phyloP scores from a whole-genome alignment of 208 protist species.

The Herpetomonas samuelpessoai region DNA sequence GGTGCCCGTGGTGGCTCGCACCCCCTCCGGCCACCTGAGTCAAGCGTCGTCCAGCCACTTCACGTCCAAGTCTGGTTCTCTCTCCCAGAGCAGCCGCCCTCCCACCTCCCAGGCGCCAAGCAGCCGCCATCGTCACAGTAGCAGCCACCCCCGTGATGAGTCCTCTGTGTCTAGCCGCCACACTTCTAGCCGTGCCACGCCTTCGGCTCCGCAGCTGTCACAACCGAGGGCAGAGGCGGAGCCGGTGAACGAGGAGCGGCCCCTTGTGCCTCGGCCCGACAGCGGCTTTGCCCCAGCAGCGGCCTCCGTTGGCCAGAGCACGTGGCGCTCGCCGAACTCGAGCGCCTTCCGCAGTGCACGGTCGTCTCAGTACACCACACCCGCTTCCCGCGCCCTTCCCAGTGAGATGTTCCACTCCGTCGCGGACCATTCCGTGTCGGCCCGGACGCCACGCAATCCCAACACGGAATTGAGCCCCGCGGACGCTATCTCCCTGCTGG shows the following conservation, averaged over 20 bases:
- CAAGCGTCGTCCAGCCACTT: background rate
- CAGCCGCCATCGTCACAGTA: background rate
- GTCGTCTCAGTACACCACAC: background rate
- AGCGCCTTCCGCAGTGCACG: background rate
- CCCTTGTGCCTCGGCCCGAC: too few relatives aligned
- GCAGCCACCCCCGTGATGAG: too few relatives aligned
- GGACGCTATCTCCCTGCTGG: background rate
- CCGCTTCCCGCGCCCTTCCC: background rate
- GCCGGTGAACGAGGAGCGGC: too few relatives aligned
- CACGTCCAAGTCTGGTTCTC: background rate
- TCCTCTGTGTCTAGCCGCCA: too few relatives aligned
- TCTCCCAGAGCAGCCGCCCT: background rate
- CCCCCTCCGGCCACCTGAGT: background rate
- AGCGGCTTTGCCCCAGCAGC: too few relatives aligned
- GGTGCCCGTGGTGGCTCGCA: background rate
- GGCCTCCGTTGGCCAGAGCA: background rate
- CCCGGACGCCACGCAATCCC: too few relatives aligned
- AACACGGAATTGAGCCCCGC: too few relatives aligned
- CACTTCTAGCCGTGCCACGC: too few relatives aligned
- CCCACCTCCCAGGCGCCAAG: background rate
- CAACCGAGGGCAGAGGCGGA: too few relatives aligned
- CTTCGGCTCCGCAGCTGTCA: too few relatives aligned
- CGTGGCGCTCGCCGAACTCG: background rate
- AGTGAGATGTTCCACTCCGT: background rate
- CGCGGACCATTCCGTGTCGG: background rate